Percentiles rank a stretch among this genome's conserved stretches.
Conservation (phyloP, 2,329 filamentous ascomycete genomes). For the Trichoderma sp. region DNA sequence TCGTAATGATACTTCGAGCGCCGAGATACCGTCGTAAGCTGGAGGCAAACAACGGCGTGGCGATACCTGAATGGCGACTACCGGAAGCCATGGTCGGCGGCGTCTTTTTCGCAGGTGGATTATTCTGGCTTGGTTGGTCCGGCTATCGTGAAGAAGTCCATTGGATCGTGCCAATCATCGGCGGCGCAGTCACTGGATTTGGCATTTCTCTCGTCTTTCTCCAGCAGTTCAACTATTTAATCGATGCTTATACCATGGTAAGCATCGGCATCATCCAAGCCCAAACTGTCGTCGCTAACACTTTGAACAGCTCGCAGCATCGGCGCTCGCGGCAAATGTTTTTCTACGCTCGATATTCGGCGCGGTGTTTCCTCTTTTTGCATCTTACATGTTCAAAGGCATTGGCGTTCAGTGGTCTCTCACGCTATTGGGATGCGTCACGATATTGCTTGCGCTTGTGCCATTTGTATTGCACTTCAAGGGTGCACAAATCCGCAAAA, state of each 20-base stretch:
- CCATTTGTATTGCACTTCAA: slow-evolving; percentile 3
- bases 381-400: slow-evolving; percentile 3
- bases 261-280: background rate
- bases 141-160: slow-evolving; percentile 6
- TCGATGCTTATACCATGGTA: background rate
- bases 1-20: background rate
- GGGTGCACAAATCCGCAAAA: background rate
- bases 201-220: slow-evolving; percentile 9
- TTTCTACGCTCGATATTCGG: slow-evolving; percentile 6
- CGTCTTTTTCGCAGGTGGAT: background rate
- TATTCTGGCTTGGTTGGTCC: slow-evolving; percentile 6
- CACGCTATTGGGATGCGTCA: background rate
- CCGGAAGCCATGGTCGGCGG: slow-evolving; percentile 4
- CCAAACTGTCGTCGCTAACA: background rate
- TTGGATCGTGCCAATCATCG: slow-evolving; percentile 13
- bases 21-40: background rate
- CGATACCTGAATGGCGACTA: background rate
- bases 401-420: slow-evolving; percentile 4
- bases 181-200: slow-evolving; percentile 4
- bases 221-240: slow-evolving; percentile 1
- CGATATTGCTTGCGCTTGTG: background rate
- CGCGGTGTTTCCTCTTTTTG: slow-evolving; percentile 5
- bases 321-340: background rate
- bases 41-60: background rate
- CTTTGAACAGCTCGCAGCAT: background rate